A percentile compares a stretch with the other conserved stretches of the same genome.
Evolutionary conservation across 495 filamentous ascomycete species (phyloP).

Genomic region (Viridothelium virens): DNA sequence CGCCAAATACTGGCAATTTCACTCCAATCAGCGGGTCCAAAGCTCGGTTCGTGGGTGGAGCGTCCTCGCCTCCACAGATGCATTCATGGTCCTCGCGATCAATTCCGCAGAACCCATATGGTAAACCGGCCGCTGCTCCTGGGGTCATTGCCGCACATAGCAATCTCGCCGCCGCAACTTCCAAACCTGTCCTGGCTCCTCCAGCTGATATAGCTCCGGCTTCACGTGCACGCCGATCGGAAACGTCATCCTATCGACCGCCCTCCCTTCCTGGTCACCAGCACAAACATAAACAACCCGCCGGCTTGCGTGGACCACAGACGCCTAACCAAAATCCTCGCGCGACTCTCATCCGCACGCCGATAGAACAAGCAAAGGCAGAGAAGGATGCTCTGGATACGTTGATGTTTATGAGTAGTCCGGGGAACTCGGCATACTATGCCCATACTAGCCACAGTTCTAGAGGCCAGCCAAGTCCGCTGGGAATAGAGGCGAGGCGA

Average conservation of each 20-base stretch:
- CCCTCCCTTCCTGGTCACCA: neutral
- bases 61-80: neutral
- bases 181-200: constrained; percentile 5
- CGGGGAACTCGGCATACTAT: constrained; percentile 1
- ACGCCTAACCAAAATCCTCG: constrained; percentile 5
- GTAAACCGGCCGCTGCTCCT: neutral
- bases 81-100: neutral
- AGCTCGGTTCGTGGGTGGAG: neutral
- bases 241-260: neutral
- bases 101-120: constrained; percentile 2
- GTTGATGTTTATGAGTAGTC: constrained; percentile 18
- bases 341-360: constrained; percentile 26
- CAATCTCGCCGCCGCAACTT: constrained; percentile 2
- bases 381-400: constrained; percentile 28
- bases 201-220: neutral
- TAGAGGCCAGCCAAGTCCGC: neutral
- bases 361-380: constrained; percentile 25
- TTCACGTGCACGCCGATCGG: neutral
- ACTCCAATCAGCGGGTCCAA: neutral
- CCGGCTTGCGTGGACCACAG: neutral
- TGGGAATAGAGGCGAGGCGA: neutral
- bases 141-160: constrained; percentile 5
- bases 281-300: neutral
- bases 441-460: neutral
- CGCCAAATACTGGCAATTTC: neutral